Evolutionary conservation across 306 rosid species (phyloP).

Genomic region (Vigna nakashimae): DNA sequence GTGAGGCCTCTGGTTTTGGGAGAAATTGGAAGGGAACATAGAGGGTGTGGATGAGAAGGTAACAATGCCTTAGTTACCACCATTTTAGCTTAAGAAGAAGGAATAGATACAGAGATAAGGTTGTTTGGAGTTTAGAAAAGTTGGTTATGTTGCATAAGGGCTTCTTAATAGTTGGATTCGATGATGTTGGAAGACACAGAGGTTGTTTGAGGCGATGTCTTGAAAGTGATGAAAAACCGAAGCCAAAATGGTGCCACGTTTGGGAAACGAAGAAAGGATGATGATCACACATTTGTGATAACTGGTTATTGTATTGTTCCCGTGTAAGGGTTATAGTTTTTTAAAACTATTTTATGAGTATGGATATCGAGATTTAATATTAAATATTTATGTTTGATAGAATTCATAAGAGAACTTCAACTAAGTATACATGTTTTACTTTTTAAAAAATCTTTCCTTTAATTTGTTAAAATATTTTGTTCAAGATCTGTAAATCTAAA

Average conservation of each 20-base stretch:
- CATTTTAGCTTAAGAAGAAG: conserved; percentile 26
- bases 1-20: background rate
- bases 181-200: background rate
- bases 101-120: conserved; percentile 20
- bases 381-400: no score
- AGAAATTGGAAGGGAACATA: conserved; percentile 43
- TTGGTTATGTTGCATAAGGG: background rate
- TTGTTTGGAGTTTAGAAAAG: conserved; percentile 12
- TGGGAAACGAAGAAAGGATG: background rate
- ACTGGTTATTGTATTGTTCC: background rate
- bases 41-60: conserved; percentile 39
- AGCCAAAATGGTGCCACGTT: background rate
- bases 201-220: background rate
- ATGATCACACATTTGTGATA: conserved; percentile 3
- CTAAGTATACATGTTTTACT: no score
- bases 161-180: background rate
- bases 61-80: conserved; percentile 43
- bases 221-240: background rate
- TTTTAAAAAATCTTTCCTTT: no score
- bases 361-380: no score
- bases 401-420: no score
- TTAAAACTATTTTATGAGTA: no score
- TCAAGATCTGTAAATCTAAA: no score
- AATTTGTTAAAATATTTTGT: no score
- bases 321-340: no score